Conservation (phyloP, 345 rosid species). For the Chamaenerion angustifolium region DNA sequence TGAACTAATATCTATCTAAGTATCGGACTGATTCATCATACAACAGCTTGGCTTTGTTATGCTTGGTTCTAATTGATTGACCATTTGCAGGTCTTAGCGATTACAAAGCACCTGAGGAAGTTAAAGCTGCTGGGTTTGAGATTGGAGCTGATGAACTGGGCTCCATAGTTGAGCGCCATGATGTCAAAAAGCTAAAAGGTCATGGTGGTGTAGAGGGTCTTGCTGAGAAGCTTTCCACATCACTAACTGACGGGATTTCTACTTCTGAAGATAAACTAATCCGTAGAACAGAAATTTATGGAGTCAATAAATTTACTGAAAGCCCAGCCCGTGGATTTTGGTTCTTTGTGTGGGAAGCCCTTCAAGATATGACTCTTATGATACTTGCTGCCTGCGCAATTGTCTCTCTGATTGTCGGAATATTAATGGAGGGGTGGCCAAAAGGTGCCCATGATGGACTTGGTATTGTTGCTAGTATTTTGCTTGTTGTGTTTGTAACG, state of each 20-base stretch:
- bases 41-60: constrained; percentile 1
- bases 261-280: constrained; percentile 30
- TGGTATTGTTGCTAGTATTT: constrained; percentile 51
- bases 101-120: constrained; percentile 61
- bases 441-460: constrained; percentile 69
- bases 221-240: too few species aligned
- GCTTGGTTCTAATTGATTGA: constrained; percentile 9
- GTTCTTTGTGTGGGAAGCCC: constrained; percentile 66
- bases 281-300: constrained; percentile 44
- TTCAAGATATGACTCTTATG: constrained; percentile 5
- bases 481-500: constrained; percentile 59
- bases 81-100: constrained; percentile 57
- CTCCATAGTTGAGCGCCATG: constrained; percentile 78
- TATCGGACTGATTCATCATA: too few species aligned
- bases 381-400: constrained; percentile 7
- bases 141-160: constrained; percentile 82
- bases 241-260: constrained; percentile 33
- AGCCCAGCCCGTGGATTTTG: constrained; percentile 63
- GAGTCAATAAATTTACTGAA: constrained; percentile 74
- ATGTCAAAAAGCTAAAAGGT: constrained; percentile 51
- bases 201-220: constrained; percentile 48
- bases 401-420: constrained; percentile 30
- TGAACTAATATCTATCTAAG: too few species aligned
- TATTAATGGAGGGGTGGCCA: neutral
- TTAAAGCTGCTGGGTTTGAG: constrained; percentile 61